Evolutionary conservation across 805 yeast species (phyloP), one percentile per base, ranked within the genome.

Genomic region (Millerago galiae): DNA sequence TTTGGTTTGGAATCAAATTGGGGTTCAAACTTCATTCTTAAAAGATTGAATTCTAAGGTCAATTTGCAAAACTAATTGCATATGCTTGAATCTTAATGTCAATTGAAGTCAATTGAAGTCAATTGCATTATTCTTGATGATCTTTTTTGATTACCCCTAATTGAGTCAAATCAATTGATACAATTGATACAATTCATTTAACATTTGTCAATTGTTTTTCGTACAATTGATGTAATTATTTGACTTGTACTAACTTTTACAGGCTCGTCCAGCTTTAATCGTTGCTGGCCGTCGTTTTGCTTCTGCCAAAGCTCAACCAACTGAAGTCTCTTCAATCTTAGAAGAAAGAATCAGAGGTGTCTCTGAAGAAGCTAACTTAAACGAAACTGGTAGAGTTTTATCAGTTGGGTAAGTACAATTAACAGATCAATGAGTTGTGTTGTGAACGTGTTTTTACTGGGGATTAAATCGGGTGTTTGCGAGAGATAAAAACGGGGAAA

Each of bases 271-370:
- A 66, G 71, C 76, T 48, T 62, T 72, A 59, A 60, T 73, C 58
- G 72, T 76, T 63, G 77, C 83, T 58, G 79, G 77, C 62, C 81
- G 89, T 66, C 82, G 95, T 73, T 87, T 79, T 68, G 97, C 97
- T 65, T 79, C 90, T 47, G 66, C 70, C 46, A 93, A 93, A 82
- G 93, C 98, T 65, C 89, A 95, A 61, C 98, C 99, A 69, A 93
- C 98, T 59, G 99, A 93, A 78, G 99, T 93, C 57, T 90, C 99
- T 59, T 88, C 98, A 49, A 93, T 93, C 75, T 82, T 93, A 67
- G 99, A 93, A 79, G 96, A 93, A 74, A 89, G 95, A 77, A 93
- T 93, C 78, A 90, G 96, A 79, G 99, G 99, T 75, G 95, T 91
- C 62, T 81, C 96, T 54, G 93, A 88, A 65, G 98, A 91, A 74